Evolutionary conservation across 2,329 filamentous ascomycete genomes (phyloP).

Genomic region (Colletotrichum destructivum): DNA sequence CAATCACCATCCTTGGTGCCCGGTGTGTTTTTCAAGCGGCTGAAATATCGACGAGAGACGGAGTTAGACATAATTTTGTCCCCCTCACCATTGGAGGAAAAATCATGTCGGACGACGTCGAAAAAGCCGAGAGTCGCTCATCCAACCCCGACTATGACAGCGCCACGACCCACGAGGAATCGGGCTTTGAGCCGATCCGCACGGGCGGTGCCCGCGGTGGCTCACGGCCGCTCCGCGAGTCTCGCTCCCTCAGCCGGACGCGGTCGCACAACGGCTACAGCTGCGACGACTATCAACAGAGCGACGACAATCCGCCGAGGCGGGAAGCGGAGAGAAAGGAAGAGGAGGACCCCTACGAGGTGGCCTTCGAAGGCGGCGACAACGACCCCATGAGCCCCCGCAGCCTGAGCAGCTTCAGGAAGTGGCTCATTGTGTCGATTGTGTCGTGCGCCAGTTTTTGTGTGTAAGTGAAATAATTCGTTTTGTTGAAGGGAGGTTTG

Average conservation of each 20-base stretch:
- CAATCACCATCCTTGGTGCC: neutral
- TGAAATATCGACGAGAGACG: neutral
- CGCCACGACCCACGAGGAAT: constrained; percentile 26
- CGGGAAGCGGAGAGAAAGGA: constrained; percentile 50
- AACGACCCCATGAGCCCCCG: constrained; percentile 82
- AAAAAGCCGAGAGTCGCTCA: constrained; percentile 39
- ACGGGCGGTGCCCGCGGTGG: constrained; percentile 32
- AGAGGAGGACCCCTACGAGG: constrained; percentile 72
- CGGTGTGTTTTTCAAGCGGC: neutral
- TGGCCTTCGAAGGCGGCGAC: constrained; percentile 81
- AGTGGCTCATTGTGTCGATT: constrained; percentile 86
- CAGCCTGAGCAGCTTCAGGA: constrained; percentile 74
- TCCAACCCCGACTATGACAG: constrained; percentile 27
- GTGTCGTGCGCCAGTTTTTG: constrained; percentile 83
- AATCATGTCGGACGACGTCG: constrained; percentile 27
- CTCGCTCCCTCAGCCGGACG: constrained; percentile 48
- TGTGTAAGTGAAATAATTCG: constrained; percentile 78
- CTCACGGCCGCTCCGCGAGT: constrained; percentile 28
- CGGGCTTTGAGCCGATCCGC: constrained; percentile 48
- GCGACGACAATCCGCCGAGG: constrained; percentile 31
- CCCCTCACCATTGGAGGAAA: too few relatives aligned
- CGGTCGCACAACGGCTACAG: constrained; percentile 64
- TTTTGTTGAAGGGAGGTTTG: too few relatives aligned
- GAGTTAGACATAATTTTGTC: neutral
- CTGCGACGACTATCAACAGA: constrained; percentile 51